Evolutionary conservation across 192 early-diverging fungal genomes (phyloP).

Genomic region (Linderina pennispora): DNA sequence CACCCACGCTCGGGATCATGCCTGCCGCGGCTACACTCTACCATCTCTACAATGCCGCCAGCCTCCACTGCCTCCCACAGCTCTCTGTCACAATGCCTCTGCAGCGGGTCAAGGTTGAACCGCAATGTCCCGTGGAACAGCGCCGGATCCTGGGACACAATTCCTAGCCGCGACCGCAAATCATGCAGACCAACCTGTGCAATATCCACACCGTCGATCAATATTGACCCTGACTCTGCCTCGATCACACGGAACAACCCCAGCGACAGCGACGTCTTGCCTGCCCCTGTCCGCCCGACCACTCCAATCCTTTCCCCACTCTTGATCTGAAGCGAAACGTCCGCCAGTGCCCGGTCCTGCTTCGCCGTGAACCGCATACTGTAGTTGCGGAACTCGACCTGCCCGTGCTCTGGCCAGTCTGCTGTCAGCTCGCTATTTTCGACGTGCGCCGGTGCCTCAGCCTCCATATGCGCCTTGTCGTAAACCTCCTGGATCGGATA

Average conservation of each 20-base stretch:
- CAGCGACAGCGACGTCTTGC: constrained; percentile 73
- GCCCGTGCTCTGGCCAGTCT: constrained; percentile 8
- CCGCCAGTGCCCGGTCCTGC: constrained; percentile 30
- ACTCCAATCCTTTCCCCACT: constrained; percentile 45
- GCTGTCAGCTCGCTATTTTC: background rate
- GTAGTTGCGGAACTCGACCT: constrained; percentile 8
- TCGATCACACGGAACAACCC: constrained; percentile 79
- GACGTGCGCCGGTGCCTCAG: constrained; percentile 6
- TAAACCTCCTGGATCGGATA: constrained; percentile 10
- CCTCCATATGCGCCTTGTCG: background rate
- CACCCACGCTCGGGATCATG: no score
- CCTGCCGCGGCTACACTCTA: no score
- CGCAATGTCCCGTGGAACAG: constrained; percentile 50
- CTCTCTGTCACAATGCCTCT: constrained; percentile 66
- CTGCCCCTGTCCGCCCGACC: constrained; percentile 57
- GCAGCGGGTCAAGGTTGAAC: constrained; percentile 83
- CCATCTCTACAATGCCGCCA: constrained; percentile 53
- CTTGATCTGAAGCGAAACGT: constrained; percentile 39
- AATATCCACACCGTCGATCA: constrained; percentile 71
- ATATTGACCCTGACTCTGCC: constrained; percentile 56
- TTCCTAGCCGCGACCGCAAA: constrained; percentile 65
- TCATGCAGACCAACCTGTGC: constrained; percentile 61
- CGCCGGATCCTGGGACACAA: constrained; percentile 69
- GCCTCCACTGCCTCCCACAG: constrained; percentile 56
- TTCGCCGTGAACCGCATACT: constrained; percentile 12